Evolutionary conservation across 2,329 filamentous ascomycete genomes (phyloP).

Genomic region (Pseudophaeomoniella oleicola): DNA sequence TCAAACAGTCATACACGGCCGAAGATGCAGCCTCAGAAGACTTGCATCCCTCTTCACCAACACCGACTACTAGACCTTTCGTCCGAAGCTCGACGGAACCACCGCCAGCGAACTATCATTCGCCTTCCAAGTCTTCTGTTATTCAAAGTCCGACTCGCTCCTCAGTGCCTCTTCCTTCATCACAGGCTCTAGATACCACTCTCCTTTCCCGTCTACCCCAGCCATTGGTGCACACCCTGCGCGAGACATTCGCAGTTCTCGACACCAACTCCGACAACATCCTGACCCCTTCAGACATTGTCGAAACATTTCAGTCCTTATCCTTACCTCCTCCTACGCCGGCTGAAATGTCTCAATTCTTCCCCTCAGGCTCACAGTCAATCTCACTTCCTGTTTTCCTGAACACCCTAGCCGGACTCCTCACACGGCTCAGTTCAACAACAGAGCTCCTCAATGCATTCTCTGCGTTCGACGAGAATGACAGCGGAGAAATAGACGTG

Average conservation of each 20-base stretch:
- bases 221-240: constrained; percentile 69
- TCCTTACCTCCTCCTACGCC: constrained; percentile 59
- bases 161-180: constrained; percentile 5
- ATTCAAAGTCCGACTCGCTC: constrained; percentile 12
- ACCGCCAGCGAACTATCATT: constrained; percentile 10
- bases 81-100: constrained; percentile 6
- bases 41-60: constrained; percentile 24
- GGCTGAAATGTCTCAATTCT: constrained; percentile 60
- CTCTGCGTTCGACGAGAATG: constrained; percentile 88
- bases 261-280: constrained; percentile 77
- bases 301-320: constrained; percentile 56
- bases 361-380: constrained; percentile 59
- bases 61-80: constrained; percentile 6
- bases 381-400: constrained; percentile 78
- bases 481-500: constrained; percentile 83
- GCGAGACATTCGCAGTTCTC: constrained; percentile 86
- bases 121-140: constrained; percentile 11
- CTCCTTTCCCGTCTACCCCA: constrained; percentile 47
- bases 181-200: constrained; percentile 16
- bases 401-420: constrained; percentile 60
- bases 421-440: constrained; percentile 61
- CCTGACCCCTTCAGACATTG: constrained; percentile 69
- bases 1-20: constrained; percentile 30
- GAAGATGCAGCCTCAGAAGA: constrained; percentile 22
- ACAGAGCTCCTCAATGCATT: constrained; percentile 79